Base-by-base conservation (phyloP, 2,329 filamentous ascomycete species). In the Xylariaceae sp. region DNA sequence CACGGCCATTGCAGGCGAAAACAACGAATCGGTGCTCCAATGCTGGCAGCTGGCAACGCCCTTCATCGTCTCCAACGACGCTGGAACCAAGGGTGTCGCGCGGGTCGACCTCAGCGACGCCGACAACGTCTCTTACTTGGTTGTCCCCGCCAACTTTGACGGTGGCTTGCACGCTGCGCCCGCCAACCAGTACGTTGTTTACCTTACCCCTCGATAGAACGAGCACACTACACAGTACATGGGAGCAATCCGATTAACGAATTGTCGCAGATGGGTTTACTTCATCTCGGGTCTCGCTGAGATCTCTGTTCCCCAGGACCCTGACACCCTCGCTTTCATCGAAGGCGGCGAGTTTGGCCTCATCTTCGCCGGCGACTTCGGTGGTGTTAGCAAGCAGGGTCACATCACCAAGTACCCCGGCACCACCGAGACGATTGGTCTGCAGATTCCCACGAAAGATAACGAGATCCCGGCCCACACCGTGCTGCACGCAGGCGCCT, bases 351-450 rank as follows among this genome's bases (percentile, higher is more conserved):
- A 73, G 50, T 67, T 73, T 49, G 75, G 74, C 1, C 64, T 73
- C 3, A 71, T 80, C 17, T 71, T 78, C 13, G 77, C 74, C 0
- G 66, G 75, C 0, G 77, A 79, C 61, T 77, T 73, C 0, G 61
- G 67, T 1, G 71, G 72, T 53, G 70, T 74, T 5, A 76, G 74
- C 66, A 57, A 51, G 0, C 49, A 66, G 8, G 77, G 77, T 2
- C 77, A 79, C 66, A 64, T 65, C 9, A 76, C 75, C 1, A 63
- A 63, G n/a, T 78, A 77, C 61, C 75, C 74, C 0, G 72, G 73
- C 3, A 61, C 63, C 8, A 69, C 74, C 10, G 68, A 70, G 54
- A 78, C 75, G 6, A 62, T 75, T 13, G 64, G 65, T 1, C 48
- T 77, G 45, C 64, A 73, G 60, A 68, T 78, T 37, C 77, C 76